Conservation (phyloP, 345 rosid genomes). For the Gossypium herbaceum region DNA sequence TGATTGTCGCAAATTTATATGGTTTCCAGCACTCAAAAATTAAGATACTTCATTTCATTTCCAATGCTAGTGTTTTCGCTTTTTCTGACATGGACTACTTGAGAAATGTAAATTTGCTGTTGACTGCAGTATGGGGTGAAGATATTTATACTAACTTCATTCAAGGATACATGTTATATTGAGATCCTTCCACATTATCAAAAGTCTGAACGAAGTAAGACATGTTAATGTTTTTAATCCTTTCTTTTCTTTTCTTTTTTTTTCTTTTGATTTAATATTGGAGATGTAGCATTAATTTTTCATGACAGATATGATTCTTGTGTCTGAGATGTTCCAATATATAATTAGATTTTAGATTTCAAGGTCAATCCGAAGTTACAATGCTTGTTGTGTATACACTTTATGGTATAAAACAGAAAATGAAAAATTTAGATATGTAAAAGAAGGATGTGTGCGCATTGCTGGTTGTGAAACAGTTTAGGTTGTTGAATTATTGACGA, state of each 20-base stretch:
- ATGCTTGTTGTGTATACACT: too few species aligned
- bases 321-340: too few species aligned
- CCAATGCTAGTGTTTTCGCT: neutral
- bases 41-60: neutral
- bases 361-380: too few species aligned
- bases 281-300: neutral
- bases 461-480: neutral
- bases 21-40: neutral
- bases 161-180: constrained; percentile 81
- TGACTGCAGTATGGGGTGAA: constrained; percentile 75
- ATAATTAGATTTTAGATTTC: too few species aligned
- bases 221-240: neutral
- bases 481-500: too few species aligned
- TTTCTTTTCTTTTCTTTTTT: neutral
- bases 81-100: neutral
- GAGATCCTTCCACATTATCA: constrained; percentile 69
- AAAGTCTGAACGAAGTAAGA: constrained; percentile 70
- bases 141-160: constrained; percentile 83
- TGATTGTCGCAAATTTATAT: neutral
- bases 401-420: too few species aligned
- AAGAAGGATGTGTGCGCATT: neutral
- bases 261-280: neutral
- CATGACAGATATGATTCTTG: too few species aligned
- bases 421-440: too few species aligned
- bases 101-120: neutral